A percentile compares a stretch with the other conserved stretches of the same genome.
phyloP scores from a whole-genome alignment of 1,284 basidiomycete species.

The Flammula alnicola region DNA sequence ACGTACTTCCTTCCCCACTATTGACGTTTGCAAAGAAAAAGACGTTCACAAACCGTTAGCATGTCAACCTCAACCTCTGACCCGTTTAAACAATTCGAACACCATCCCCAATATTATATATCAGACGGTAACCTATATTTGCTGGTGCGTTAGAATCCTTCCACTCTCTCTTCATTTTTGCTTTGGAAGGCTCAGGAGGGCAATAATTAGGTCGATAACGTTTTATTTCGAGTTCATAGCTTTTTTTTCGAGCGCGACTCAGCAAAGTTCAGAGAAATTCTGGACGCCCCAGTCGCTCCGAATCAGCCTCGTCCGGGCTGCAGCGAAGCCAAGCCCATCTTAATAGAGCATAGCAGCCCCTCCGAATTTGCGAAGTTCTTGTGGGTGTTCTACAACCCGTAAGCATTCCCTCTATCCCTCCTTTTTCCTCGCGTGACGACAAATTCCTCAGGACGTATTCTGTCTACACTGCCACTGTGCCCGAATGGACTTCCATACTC shows the following conservation, averaged over 20 bases:
- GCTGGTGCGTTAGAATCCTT: background rate
- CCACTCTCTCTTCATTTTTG: background rate
- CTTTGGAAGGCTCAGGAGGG: too few relatives aligned
- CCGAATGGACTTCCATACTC: conserved; percentile 61
- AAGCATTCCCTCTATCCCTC: conserved; percentile 28
- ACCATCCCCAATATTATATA: conserved; percentile 11
- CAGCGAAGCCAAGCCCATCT: conserved; percentile 51
- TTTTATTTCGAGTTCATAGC: conserved; percentile 18
- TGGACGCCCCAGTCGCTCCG: conserved; percentile 43
- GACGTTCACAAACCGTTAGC: too few relatives aligned
- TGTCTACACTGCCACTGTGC: conserved; percentile 44
- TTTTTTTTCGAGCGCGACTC: conserved; percentile 23
- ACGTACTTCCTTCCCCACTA: too few relatives aligned
- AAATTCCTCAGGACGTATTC: conserved; percentile 42
- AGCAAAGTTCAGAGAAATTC: background rate
- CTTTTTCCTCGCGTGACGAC: background rate
- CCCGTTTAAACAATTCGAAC: background rate
- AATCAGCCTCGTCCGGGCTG: conserved; percentile 47
- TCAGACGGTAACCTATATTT: conserved; percentile 12
- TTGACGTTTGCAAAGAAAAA: too few relatives aligned
- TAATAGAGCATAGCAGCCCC: conserved; percentile 49
- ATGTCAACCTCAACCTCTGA: background rate
- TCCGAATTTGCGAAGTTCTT: conserved; percentile 61
- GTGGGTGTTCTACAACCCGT: conserved; percentile 75
- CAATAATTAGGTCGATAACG: conserved; percentile 7